Evolutionary conservation across 2,329 filamentous ascomycete genomes (phyloP).

Genomic region (Penicillium sp.): DNA sequence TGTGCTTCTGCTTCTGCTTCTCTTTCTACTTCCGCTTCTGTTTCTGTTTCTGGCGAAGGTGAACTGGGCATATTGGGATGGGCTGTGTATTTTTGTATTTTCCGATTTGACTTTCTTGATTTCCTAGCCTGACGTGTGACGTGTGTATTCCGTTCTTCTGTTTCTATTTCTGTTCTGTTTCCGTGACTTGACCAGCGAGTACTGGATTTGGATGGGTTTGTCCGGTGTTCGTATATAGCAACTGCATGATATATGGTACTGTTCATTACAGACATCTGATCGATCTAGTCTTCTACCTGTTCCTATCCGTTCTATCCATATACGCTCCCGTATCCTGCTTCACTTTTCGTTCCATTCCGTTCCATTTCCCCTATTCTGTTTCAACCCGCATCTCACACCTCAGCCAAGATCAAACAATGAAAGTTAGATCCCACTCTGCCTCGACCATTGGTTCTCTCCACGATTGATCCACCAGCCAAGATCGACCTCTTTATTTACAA

Average conservation of each 20-base stretch:
- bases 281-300: too few species aligned
- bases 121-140: constrained; percentile 31
- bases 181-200: constrained; percentile 27
- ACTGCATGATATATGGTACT: too few species aligned
- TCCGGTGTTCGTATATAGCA: constrained; percentile 28
- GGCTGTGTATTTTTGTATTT: constrained; percentile 14
- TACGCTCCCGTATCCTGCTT: too few species aligned
- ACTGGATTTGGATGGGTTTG: constrained; percentile 13
- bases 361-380: background rate
- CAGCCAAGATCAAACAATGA: too few species aligned
- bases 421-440: background rate
- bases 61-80: constrained; percentile 17
- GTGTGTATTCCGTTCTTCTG: constrained; percentile 25
- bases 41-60: constrained; percentile 15
- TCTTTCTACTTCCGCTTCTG: too few species aligned
- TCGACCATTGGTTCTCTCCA: background rate
- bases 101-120: constrained; percentile 12
- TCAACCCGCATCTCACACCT: too few species aligned
- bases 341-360: too few species aligned
- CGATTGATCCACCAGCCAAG: background rate
- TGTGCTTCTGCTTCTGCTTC: too few species aligned
- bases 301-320: background rate
- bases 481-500: background rate
- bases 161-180: too few species aligned
- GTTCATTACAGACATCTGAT: too few species aligned